Conservation (phyloP, 148 eudicot species). For the Heliosperma pusillum region DNA sequence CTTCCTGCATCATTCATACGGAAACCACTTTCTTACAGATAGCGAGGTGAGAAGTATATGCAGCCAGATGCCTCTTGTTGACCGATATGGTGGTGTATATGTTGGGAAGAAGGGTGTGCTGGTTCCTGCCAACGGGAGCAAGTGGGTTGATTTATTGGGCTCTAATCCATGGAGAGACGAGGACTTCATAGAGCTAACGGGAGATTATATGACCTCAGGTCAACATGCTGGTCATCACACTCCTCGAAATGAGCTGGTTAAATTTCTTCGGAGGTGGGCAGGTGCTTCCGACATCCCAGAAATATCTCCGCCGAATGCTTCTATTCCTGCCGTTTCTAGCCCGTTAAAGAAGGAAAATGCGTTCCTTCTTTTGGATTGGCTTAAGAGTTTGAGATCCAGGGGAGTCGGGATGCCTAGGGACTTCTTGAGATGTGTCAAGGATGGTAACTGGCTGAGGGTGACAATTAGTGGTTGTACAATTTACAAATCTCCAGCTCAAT, state of each 20-base stretch:
- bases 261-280: conserved; percentile 31
- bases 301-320: conserved; percentile 48
- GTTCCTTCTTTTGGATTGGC: conserved; percentile 57
- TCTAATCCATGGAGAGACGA: conserved; percentile 50
- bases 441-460: conserved; percentile 55
- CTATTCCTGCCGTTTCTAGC: conserved; percentile 37
- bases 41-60: conserved; percentile 23
- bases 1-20: conserved; percentile 34
- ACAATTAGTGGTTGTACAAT: conserved; percentile 38
- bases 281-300: conserved; percentile 57
- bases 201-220: conserved; percentile 43
- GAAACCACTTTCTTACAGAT: conserved; percentile 12
- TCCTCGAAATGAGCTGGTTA: conserved; percentile 26
- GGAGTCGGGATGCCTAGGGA: conserved; percentile 27
- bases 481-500: conserved; percentile 47
- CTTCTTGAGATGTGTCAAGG: conserved; percentile 39
- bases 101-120: conserved; percentile 22
- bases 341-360: conserved; percentile 43
- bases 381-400: conserved; percentile 27
- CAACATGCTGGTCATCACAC: conserved; percentile 31
- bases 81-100: conserved; percentile 34
- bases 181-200: conserved; percentile 45
- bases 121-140: conserved; percentile 61
- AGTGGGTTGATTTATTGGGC: conserved; percentile 55
- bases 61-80: conserved; percentile 42